Base-by-base conservation (phyloP, 345 rosid genomes). In the Syzygium jambos region DNA sequence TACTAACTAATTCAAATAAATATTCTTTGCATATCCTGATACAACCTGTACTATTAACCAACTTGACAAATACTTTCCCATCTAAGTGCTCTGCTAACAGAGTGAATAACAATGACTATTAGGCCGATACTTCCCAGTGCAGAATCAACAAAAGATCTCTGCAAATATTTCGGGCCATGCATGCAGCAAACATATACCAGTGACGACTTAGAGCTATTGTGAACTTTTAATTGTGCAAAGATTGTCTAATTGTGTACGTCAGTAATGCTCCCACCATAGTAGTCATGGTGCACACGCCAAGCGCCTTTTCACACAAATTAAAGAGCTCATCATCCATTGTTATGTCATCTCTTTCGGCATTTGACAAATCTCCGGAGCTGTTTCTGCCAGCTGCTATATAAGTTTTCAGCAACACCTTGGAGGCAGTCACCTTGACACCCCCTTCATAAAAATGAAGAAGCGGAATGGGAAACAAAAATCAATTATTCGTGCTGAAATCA, bases 361-460 rank as follows among this genome's bases (percentile, higher is more conserved):
- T 86, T 85, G 63, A 14, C 89, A 91, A 93, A 95, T 90, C 43
- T 93, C 92, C 12, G 92, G 94, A 61, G 91, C 93, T 30, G 89
- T 88, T 86, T 30, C 91, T 93, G 52, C 92, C 95, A 23, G 98
- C 94, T 85, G 95, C 93, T 51, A 87, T 65, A 86, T 95, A 94
- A 30, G 92, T 90, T 90, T 89, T 95, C 2, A 95, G 86, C 89
- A 94, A 92, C 88, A 77, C 77, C 51, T 6, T 51, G 59, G 86
- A 91, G 38, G 87, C 91, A 53, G 84, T 86, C 19, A 93, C 86
- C 85, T 93, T 90, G 5, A 93, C 88, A 86, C 88, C 29, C 52
- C 90, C 86, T 8, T 87, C 85, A 34, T 61, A 65, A 29, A 65
- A 65, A 30, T 16, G 43, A 30, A 7, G 77, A 3, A 7, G 78